These are phyloP conservation scores for Boletus insuetus DNA, from an alignment of 768 basidiomycete genomes.

Conservation along the genomic window DNA sequence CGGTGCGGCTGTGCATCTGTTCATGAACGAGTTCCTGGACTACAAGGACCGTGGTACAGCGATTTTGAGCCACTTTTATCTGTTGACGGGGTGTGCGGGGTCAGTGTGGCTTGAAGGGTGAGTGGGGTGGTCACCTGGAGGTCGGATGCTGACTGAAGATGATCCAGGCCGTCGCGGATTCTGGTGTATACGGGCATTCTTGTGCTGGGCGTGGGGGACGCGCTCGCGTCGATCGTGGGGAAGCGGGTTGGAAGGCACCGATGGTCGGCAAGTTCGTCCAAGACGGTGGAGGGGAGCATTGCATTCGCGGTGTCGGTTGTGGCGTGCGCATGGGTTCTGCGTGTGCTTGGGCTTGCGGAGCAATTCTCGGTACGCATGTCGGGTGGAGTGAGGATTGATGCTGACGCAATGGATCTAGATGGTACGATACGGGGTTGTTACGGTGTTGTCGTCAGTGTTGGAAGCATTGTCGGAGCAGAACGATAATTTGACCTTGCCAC, in stretches of 20 bases:
- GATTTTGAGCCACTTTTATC: conserved; percentile 95
- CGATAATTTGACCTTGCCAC: conserved; percentile 94
- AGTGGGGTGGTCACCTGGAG: conserved; percentile 29
- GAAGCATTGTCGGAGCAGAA: conserved; percentile 96
- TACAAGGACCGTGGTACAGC: conserved; percentile 93
- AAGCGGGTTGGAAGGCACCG: conserved; percentile 74
- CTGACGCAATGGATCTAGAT: conserved; percentile 46
- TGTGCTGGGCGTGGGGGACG: conserved; percentile 90
- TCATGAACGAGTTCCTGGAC: conserved; percentile 97
- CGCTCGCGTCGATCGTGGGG: conserved; percentile 90
- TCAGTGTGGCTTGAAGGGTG: conserved; percentile 95
- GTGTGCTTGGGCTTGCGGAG: conserved; percentile 66
- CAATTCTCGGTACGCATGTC: conserved; percentile 66
- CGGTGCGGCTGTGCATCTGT: conserved; percentile 88
- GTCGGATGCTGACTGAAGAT: conserved; percentile 2
- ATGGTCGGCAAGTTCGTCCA: conserved; percentile 83
- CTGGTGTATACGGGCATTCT: conserved; percentile 83
- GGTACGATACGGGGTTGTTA: conserved; percentile 59
- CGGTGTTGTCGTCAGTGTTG: conserved; percentile 65
- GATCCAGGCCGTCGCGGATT: conserved; percentile 45
- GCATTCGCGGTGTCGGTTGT: conserved; percentile 78
- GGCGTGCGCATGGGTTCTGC: conserved; percentile 64
- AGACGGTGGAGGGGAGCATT: conserved; percentile 89
- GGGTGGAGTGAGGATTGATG: conserved; percentile 2
- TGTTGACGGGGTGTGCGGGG: conserved; percentile 92